Evolutionary conservation across 1,139 yeast genomes (phyloP).

Genomic region (Debaryomycetaceae sp.): DNA sequence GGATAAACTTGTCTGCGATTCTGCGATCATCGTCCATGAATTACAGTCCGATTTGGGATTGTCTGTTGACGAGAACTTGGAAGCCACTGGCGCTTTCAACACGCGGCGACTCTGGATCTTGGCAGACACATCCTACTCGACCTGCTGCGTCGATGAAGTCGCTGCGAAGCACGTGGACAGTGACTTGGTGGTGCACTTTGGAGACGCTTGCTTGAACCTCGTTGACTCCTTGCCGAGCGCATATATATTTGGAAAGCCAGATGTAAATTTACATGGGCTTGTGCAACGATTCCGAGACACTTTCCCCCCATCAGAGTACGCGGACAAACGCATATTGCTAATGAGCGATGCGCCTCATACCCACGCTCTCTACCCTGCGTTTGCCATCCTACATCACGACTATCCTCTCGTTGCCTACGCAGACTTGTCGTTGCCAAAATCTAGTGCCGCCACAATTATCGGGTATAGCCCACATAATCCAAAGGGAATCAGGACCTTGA

Average conservation of each 20-base stretch:
- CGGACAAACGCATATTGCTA: constrained; percentile 33
- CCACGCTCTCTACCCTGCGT: constrained; percentile 24
- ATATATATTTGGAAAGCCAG: constrained; percentile 67
- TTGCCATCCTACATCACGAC: constrained; percentile 17
- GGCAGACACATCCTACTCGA: constrained; percentile 92
- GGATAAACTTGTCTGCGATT: constrained; percentile 65
- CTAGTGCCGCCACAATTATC: constrained; percentile 23
- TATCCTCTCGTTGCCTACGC: constrained; percentile 40
- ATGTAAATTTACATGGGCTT: constrained; percentile 25
- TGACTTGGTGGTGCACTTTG: constrained; percentile 83
- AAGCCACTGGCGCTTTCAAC: background rate
- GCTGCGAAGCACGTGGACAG: constrained; percentile 91
- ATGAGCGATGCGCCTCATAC: constrained; percentile 65
- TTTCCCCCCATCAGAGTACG: constrained; percentile 17
- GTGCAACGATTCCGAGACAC: constrained; percentile 24
- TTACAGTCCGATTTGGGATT: constrained; percentile 23
- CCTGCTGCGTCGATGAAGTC: constrained; percentile 95
- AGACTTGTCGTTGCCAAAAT: constrained; percentile 28
- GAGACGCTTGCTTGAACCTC: constrained; percentile 86
- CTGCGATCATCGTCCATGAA: constrained; percentile 54
- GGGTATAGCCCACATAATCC: constrained; percentile 22
- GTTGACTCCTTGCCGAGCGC: constrained; percentile 62
- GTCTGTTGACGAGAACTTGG: constrained; percentile 1
- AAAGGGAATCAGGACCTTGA: constrained; percentile 8
- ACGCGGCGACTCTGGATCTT: constrained; percentile 50